A percentile compares a stretch with the other conserved stretches of the same genome.
phyloP scores from a whole-genome alignment of 2,329 filamentous ascomycete genomes.

The Thielaviopsis euricoi region DNA sequence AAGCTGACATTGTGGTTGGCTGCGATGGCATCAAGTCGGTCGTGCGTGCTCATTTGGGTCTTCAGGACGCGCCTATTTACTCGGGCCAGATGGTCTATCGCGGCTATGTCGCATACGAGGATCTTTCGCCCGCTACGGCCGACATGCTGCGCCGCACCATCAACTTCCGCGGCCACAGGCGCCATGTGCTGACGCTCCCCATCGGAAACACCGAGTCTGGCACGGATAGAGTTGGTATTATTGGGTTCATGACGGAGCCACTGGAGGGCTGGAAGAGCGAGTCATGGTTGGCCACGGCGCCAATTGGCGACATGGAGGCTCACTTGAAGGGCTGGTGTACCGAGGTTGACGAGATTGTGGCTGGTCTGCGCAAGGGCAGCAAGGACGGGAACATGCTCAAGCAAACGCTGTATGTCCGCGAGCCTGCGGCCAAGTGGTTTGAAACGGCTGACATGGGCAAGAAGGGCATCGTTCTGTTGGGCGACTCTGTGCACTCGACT shows the following conservation, averaged over 20 bases:
- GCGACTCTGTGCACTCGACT: conserved; percentile 20
- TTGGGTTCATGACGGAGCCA: conserved; percentile 22
- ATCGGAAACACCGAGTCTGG: conserved; percentile 20
- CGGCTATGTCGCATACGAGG: conserved; percentile 20
- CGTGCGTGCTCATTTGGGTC: conserved; percentile 19
- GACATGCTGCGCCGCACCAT: conserved; percentile 19
- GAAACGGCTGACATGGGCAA: conserved; percentile 13
- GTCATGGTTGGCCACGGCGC: conserved; percentile 19
- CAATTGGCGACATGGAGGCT: conserved; percentile 18
- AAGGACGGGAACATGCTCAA: conserved; percentile 20
- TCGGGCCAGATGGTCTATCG: conserved; percentile 22
- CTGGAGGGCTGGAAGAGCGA: conserved; percentile 21
- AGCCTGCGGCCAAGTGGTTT: conserved; percentile 19
- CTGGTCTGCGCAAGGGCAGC: conserved; percentile 17
- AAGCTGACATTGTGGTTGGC: conserved; percentile 31
- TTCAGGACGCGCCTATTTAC: conserved; percentile 15
- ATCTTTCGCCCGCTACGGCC: conserved; percentile 18
- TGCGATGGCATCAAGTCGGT: conserved; percentile 49
- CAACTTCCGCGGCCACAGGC: conserved; percentile 18
- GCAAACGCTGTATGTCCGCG: conserved; percentile 20
- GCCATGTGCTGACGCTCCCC: conserved; percentile 21
- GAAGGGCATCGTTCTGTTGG: conserved; percentile 18
- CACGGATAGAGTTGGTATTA: conserved; percentile 19
- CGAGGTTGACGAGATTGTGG: conserved; percentile 19
- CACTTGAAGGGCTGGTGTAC: conserved; percentile 20